These are phyloP conservation scores for Cladosporium oxysporum DNA, from an alignment of 2,329 filamentous ascomycete genomes.

Conservation along the genomic window DNA sequence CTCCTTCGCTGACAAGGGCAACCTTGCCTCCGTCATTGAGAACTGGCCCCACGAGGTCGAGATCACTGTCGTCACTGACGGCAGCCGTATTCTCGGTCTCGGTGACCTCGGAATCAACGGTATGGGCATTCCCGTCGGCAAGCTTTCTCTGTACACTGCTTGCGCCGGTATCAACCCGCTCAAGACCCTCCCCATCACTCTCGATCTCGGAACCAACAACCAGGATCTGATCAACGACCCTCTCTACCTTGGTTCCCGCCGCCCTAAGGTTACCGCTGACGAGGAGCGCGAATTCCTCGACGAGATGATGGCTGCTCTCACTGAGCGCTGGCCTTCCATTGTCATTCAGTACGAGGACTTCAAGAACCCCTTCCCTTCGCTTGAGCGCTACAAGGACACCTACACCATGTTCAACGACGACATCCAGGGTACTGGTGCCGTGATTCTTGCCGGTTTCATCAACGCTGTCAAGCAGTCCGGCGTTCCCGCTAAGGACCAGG, in stretches of 20 bases:
- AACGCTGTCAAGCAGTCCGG: conserved; percentile 79
- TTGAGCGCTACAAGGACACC: conserved; percentile 82
- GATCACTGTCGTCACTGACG: conserved; percentile 96
- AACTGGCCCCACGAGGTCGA: conserved; percentile 96
- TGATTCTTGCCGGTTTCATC: conserved; percentile 82
- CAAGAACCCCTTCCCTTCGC: conserved; percentile 93
- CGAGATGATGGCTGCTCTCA: conserved; percentile 91
- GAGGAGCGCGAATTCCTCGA: conserved; percentile 92
- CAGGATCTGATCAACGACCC: conserved; percentile 70
- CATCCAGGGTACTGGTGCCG: conserved; percentile 94
- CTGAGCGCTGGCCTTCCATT: conserved; percentile 72
- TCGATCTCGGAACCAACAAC: conserved; percentile 66
- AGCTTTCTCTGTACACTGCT: conserved; percentile 90
- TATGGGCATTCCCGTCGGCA: conserved; percentile 97
- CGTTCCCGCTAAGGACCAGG: conserved; percentile 81
- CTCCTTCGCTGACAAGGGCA: conserved; percentile 90
- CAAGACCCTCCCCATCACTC: conserved; percentile 61
- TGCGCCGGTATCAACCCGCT: conserved; percentile 91
- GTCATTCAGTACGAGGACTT: conserved; percentile 96
- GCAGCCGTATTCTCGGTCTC: conserved; percentile 86
- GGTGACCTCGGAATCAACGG: conserved; percentile 96
- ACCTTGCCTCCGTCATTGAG: conserved; percentile 80
- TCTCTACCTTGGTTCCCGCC: conserved; percentile 87
- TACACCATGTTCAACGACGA: conserved; percentile 99
- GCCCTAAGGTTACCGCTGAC: conserved; percentile 73